These are phyloP conservation scores for Haplosporangium sp. DNA, from an alignment of 371 early-diverging fungal species.

Conservation along the genomic window DNA sequence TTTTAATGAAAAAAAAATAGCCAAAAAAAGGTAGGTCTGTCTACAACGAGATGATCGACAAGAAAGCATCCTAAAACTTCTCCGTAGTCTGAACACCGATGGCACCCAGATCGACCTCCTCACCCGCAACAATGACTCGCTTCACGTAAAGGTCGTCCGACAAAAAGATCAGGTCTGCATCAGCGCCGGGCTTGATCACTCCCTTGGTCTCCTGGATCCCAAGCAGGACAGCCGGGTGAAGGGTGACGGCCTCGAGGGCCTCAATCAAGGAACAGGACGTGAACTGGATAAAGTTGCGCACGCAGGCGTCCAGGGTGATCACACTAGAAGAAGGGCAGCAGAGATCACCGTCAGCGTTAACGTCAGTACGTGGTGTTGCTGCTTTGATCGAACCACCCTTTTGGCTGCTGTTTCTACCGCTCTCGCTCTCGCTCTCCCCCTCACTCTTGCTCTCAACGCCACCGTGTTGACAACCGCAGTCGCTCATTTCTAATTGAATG, in stretches of 20 bases:
- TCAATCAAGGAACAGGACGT: constrained; percentile 85
- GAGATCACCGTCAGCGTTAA: constrained; percentile 42
- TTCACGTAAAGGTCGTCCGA: constrained; percentile 75
- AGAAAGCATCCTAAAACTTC: constrained; percentile 7
- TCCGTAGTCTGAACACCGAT: constrained; percentile 22
- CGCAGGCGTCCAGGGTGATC: constrained; percentile 77
- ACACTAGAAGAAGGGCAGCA: constrained; percentile 61
- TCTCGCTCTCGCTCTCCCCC: not conserved
- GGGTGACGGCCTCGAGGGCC: constrained; percentile 88
- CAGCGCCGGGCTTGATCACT: constrained; percentile 77
- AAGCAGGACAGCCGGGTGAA: constrained; percentile 83
- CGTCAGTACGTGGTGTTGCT: constrained; percentile 4
- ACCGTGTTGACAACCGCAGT: constrained; percentile 25
- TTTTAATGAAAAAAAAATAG: not conserved
- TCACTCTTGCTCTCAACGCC: constrained; percentile 4
- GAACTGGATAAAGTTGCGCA: constrained; percentile 83
- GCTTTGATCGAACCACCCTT: not conserved
- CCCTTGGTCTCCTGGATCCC: constrained; percentile 82
- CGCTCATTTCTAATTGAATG: constrained; percentile 22
- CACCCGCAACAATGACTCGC: constrained; percentile 80
- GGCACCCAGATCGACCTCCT: constrained; percentile 63
- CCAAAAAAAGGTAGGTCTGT: not conserved
- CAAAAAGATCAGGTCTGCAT: constrained; percentile 85
- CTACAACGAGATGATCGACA: not conserved
- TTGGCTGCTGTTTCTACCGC: not conserved